A percentile compares a stretch with the other conserved stretches of the same genome.
Evolutionary conservation across 2,329 filamentous ascomycete genomes (phyloP).

Genomic region (Colletotrichum godetiae): DNA sequence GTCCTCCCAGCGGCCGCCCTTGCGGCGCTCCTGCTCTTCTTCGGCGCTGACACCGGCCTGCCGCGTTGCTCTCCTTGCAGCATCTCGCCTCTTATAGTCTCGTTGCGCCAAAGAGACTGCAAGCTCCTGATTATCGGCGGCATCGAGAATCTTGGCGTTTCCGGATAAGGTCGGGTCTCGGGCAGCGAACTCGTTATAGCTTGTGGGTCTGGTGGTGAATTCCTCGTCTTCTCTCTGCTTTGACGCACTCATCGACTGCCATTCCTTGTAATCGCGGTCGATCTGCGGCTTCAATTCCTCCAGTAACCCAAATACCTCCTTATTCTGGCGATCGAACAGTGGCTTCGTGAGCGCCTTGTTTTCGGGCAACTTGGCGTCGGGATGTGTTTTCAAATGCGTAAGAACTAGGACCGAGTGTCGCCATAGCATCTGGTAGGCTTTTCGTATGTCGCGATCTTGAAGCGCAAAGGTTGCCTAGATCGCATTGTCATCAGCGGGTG

Average conservation of each 20-base stretch:
- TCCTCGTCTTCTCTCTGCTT: slow-evolving; percentile 43
- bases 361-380: slow-evolving; percentile 75
- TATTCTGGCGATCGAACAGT: slow-evolving; percentile 60
- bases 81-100: slow-evolving; percentile 77
- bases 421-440: slow-evolving; percentile 92
- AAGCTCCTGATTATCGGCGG: slow-evolving; percentile 77
- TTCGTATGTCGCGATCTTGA: slow-evolving; percentile 84
- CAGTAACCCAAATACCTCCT: slow-evolving; percentile 72
- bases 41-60: slow-evolving; percentile 68
- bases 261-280: slow-evolving; percentile 75
- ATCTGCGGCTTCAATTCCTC: slow-evolving; percentile 86
- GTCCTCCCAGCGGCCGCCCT: slow-evolving; percentile 56
- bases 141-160: slow-evolving; percentile 71
- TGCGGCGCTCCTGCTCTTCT: slow-evolving; percentile 66
- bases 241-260: slow-evolving; percentile 65
- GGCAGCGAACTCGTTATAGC: slow-evolving; percentile 61
- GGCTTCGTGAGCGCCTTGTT: slow-evolving; percentile 71
- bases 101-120: slow-evolving; percentile 81
- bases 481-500: neutral
- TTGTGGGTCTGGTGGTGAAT: slow-evolving; percentile 39
- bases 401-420: slow-evolving; percentile 89
- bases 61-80: slow-evolving; percentile 66
- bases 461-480: slow-evolving; percentile 84
- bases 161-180: slow-evolving; percentile 72
- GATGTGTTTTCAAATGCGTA: slow-evolving; percentile 79